Evolutionary conservation across 2,329 filamentous ascomycete genomes (phyloP).

Genomic region (Lithohypha guttulata): DNA sequence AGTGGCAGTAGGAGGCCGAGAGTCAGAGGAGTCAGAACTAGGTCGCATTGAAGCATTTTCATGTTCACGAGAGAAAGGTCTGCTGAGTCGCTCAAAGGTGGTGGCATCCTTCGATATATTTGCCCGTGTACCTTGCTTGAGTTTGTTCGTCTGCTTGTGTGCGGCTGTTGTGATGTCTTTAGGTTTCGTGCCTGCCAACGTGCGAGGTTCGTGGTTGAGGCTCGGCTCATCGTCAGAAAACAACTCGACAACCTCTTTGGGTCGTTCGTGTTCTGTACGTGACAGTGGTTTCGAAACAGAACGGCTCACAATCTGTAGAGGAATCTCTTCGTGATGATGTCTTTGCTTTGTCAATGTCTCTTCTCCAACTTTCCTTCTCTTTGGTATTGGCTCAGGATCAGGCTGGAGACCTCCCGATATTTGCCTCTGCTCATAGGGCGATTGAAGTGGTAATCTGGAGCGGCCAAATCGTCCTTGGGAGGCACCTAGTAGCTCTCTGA

Average conservation of each 20-base stretch:
- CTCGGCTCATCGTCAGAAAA: constrained; percentile 15
- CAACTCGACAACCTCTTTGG: constrained; percentile 13
- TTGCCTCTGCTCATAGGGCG: constrained; percentile 54
- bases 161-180: neutral
- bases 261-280: neutral
- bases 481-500: constrained; percentile 55
- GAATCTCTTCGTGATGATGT: neutral
- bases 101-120: neutral
- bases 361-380: constrained; percentile 25
- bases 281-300: too few species aligned
- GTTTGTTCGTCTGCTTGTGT: neutral
- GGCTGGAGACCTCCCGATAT: constrained; percentile 8
- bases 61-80: neutral
- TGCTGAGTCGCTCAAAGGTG: neutral
- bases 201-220: constrained; percentile 1
- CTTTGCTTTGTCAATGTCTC: constrained; percentile 5
- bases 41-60: neutral
- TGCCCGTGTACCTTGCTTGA: too few species aligned
- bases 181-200: neutral
- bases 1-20: neutral
- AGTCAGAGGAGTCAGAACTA: neutral
- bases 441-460: constrained; percentile 45
- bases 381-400: constrained; percentile 24
- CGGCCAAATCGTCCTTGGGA: constrained; percentile 54
- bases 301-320: neutral